Evolutionary conservation across 345 rosid genomes (phyloP), one percentile per base, ranked within the genome.

Genomic region (Sapria himalayana): DNA sequence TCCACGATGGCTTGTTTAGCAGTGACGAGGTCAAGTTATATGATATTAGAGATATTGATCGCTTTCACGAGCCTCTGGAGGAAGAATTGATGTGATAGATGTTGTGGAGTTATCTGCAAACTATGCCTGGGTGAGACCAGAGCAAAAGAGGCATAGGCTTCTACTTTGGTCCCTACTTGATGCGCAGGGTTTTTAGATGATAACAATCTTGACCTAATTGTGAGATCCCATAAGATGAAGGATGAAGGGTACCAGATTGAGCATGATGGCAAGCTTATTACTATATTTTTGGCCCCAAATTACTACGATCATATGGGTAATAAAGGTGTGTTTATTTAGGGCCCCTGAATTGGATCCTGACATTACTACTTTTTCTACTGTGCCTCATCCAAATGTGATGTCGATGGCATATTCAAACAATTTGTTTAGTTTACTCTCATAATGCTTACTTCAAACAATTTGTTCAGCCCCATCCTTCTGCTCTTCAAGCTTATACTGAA

Each of bases 251-350:
- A 82, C 44, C 94, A 89, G 58, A 74, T 89, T n/a, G 98, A 89
- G 59, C 98, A 89, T 56, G 93, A 79, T 16, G 98, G 98, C 29
- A 89, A 79, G 61, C 91, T 89, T 37, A 79, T 89, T 35, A 89
- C 98, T 0, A 93, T 89, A 38, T 89, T 89, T 54, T 89, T 95
- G 34, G 98, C 98, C 0, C 98, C 98, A 67, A 89, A 89, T 54
- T 89, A 89, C 52, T 89, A 95, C 66, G 98, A 89, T 53, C 93
- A 82, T 93, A 89, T 82, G 98, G 95, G 95, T 47, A 89, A 89
- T 60, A 82, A 89, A 55, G 98, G 98, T 44, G 98, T 95, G 27
- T 79, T 71, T 52, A 89, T 89, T 82, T 36, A 77, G 76, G 64
- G 81, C 95, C 48, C 98, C 92, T 3, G 74, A 72, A 19, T 53